A percentile compares a stretch with the other conserved stretches of the same genome.
phyloP scores from a whole-genome alignment of 306 rosid species.

The Vachellia collinsii region DNA sequence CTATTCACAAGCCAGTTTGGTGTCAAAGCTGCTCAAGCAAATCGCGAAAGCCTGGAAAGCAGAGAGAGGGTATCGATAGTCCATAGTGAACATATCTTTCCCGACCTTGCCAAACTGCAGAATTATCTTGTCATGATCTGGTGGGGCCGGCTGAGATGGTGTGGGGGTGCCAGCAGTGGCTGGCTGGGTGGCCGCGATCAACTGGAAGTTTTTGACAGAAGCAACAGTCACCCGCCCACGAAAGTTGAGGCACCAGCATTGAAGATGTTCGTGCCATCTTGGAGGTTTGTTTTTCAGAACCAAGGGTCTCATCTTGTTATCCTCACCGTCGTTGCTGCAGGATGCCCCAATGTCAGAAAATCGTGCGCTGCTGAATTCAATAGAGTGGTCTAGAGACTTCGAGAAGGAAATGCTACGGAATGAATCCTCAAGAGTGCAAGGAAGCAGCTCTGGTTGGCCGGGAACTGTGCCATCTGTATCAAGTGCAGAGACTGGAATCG shows the following conservation, averaged over 20 bases:
- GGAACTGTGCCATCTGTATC: conserved; percentile 79
- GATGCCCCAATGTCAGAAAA: conserved; percentile 70
- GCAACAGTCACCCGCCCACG: conserved; percentile 86
- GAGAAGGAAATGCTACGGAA: conserved; percentile 80
- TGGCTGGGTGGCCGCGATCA: conserved; percentile 75
- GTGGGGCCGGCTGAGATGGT: conserved; percentile 73
- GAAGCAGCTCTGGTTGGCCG: conserved; percentile 74
- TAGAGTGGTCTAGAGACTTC: conserved; percentile 65
- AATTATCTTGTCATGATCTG: conserved; percentile 74
- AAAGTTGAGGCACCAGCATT: conserved; percentile 92
- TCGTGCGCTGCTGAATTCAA: conserved; percentile 78
- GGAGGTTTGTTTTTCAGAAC: conserved; percentile 90
- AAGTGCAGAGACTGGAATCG: conserved; percentile 78
- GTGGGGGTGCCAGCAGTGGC: conserved; percentile 63
- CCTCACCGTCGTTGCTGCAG: conserved; percentile 51
- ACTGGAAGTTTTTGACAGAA: conserved; percentile 85
- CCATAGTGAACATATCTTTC: conserved; percentile 92
- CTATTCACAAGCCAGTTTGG: conserved; percentile 94
- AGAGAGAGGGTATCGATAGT: conserved; percentile 79
- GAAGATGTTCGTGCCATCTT: conserved; percentile 86
- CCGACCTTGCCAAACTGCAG: conserved; percentile 89
- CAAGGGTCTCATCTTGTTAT: conserved; percentile 64
- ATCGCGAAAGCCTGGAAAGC: conserved; percentile 93
- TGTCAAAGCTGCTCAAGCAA: conserved; percentile 86
- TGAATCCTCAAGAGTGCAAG: conserved; percentile 68